A percentile compares a stretch with the other conserved stretches of the same genome.
Evolutionary conservation across 805 yeast genomes (phyloP).

Genomic region (Starmera pachycereana): DNA sequence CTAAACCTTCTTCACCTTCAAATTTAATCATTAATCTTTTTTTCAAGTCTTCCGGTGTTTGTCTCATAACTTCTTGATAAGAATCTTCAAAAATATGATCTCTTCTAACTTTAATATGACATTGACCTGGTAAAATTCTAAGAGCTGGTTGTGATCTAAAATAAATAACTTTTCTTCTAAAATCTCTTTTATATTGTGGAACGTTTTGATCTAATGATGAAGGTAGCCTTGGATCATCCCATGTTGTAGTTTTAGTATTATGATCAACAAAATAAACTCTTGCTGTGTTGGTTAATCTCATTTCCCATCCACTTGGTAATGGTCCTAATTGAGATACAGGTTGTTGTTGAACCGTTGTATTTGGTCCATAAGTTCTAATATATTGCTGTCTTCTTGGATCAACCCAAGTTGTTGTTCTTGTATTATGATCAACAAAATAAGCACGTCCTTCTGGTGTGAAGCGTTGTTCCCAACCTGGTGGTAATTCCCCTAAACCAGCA

Average conservation of each 20-base stretch:
- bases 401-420: conserved; percentile 99
- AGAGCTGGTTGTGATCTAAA: conserved; percentile 98
- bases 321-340: conserved; percentile 98
- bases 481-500: conserved; percentile 92
- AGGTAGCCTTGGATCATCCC: conserved; percentile 99
- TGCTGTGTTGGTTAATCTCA: conserved; percentile 98
- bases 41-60: conserved; percentile 95
- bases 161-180: conserved; percentile 93
- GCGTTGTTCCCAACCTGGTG: conserved; percentile 99
- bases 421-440: conserved; percentile 96
- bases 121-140: conserved; percentile 95
- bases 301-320: conserved; percentile 98
- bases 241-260: conserved; percentile 96
- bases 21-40: conserved; percentile 96
- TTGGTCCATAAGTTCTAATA: conserved; percentile 86
- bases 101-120: conserved; percentile 96
- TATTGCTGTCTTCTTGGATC: conserved; percentile 99
- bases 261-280: conserved; percentile 98
- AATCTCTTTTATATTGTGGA: conserved; percentile 98
- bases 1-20: conserved; percentile 99
- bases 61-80: conserved; percentile 97
- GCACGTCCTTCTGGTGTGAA: conserved; percentile 98
- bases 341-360: conserved; percentile 91
- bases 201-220: conserved; percentile 96
- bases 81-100: conserved; percentile 95